Evolutionary conservation across 306 rosid genomes (phyloP).

Genomic region (Rubus parviflorus): DNA sequence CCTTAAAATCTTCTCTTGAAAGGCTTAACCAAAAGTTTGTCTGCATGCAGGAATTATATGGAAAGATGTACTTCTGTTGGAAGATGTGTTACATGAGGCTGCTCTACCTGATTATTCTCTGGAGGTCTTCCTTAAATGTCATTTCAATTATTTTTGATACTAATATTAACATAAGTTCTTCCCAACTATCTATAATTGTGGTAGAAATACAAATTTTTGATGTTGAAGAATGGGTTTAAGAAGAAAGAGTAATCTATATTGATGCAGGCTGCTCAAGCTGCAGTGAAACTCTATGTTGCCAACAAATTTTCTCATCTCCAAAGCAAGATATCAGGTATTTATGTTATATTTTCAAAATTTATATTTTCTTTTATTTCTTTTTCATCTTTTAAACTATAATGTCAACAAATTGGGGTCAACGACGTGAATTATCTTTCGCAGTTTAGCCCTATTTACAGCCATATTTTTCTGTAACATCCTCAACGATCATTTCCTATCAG

Average conservation of each 20-base stretch:
- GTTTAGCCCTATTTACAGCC: background rate
- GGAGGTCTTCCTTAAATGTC: slow-evolving; percentile 47
- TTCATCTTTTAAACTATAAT: background rate
- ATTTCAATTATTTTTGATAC: background rate
- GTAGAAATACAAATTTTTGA: background rate
- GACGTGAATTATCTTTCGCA: background rate
- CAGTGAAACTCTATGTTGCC: slow-evolving; percentile 45
- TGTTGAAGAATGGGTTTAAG: slow-evolving; percentile 21
- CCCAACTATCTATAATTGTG: background rate
- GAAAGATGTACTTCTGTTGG: slow-evolving; percentile 69
- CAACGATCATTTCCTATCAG: background rate
- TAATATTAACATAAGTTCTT: slow-evolving; percentile 1
- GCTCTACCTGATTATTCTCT: slow-evolving; percentile 57
- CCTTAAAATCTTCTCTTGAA: slow-evolving; percentile 9
- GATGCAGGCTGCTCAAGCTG: slow-evolving; percentile 60
- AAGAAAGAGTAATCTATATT: slow-evolving; percentile 15
- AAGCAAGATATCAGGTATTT: slow-evolving; percentile 60
- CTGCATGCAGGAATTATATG: slow-evolving; percentile 56
- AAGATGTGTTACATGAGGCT: slow-evolving; percentile 70
- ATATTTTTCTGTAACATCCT: slow-evolving; percentile 5
- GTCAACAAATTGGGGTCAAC: background rate
- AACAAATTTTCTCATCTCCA: slow-evolving; percentile 67
- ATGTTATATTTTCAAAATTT: background rate
- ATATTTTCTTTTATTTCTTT: background rate
- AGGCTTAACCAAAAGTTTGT: slow-evolving; percentile 22